phyloP scores from a whole-genome alignment of 768 basidiomycete genomes.

The Lepiota subincarnata region DNA sequence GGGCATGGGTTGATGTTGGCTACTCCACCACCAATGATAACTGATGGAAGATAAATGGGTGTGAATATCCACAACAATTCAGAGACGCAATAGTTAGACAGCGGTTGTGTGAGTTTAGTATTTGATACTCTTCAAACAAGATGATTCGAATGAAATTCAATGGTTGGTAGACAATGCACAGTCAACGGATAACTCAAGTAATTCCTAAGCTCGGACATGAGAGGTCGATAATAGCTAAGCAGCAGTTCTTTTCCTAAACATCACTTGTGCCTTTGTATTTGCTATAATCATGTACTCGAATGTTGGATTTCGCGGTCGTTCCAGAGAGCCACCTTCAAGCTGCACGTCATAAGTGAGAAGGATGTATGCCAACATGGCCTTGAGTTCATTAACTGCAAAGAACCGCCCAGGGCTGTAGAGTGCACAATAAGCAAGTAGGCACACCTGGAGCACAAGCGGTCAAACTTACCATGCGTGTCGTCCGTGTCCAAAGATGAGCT shows the following conservation, averaged over 20 bases:
- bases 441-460: neutral
- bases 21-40: conserved; percentile 41
- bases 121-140: no score
- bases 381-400: conserved; percentile 42
- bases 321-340: conserved; percentile 8
- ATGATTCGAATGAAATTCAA: no score
- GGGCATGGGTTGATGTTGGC: conserved; percentile 52
- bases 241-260: conserved; percentile 13
- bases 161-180: no score
- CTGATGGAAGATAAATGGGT: conserved; percentile 13
- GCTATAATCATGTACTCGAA: conserved; percentile 2
- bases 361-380: conserved; percentile 37
- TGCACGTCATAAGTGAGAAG: conserved; percentile 37
- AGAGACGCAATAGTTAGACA: no score
- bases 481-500: conserved; percentile 36
- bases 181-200: no score
- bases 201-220: no score
- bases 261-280: conserved; percentile 8
- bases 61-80: no score
- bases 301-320: neutral
- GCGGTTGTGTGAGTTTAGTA: no score
- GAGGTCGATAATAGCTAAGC: neutral
- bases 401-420: conserved; percentile 36
- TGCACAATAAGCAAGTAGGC: neutral
- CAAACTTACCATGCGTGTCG: conserved; percentile 26